Percentiles rank a stretch among this genome's conserved stretches.
phyloP scores from a whole-genome alignment of 345 rosid species.

The Citrus australasica region DNA sequence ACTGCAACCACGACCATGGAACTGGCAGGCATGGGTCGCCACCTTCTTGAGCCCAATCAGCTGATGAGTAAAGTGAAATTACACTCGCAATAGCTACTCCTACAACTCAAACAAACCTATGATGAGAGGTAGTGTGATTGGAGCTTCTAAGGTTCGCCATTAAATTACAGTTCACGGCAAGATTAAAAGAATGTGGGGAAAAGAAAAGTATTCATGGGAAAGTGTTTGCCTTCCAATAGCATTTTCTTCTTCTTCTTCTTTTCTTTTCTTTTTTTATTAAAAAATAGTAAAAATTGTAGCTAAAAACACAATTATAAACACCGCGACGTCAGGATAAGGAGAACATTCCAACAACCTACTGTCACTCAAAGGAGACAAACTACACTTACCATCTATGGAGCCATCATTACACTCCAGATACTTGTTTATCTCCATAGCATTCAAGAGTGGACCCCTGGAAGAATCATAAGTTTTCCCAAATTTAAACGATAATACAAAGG shows the following conservation, averaged over 20 bases:
- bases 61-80: constrained; percentile 45
- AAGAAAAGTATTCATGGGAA: background rate
- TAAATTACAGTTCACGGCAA: background rate
- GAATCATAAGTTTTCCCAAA: constrained; percentile 85
- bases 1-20: constrained; percentile 92
- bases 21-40: constrained; percentile 95
- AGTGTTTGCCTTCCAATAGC: background rate
- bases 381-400: constrained; percentile 67
- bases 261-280: background rate
- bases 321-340: background rate
- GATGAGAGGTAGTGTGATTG: constrained; percentile 7
- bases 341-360: background rate
- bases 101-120: constrained; percentile 37
- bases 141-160: background rate
- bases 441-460: constrained; percentile 82
- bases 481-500: constrained; percentile 77
- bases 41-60: constrained; percentile 90
- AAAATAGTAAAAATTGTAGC: background rate
- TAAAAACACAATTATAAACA: background rate
- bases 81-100: constrained; percentile 54
- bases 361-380: constrained; percentile 6
- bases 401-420: constrained; percentile 75
- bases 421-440: constrained; percentile 87
- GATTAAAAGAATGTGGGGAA: background rate
- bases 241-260: background rate